Evolutionary conservation across 164 flowering plant genomes (phyloP).

Genomic region (Santalum album): DNA sequence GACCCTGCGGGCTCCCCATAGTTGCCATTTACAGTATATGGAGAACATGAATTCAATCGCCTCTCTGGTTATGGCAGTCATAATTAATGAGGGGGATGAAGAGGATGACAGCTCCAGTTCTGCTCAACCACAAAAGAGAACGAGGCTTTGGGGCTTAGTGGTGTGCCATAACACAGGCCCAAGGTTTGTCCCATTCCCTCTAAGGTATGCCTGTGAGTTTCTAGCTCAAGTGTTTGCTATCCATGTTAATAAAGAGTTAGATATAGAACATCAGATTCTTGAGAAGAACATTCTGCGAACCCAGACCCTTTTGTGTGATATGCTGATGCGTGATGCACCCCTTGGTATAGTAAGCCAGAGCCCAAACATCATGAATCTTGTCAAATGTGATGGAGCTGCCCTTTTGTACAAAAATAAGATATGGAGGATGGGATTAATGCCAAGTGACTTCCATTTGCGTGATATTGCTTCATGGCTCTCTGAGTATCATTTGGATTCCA

Average conservation of each 20-base stretch:
- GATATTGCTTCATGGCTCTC: conserved; percentile 65
- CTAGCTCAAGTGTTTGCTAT: conserved; percentile 92
- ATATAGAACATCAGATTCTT: conserved; percentile 65
- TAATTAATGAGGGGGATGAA: conserved; percentile 68
- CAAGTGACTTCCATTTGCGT: conserved; percentile 52
- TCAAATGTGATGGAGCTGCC: conserved; percentile 92
- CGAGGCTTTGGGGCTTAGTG: conserved; percentile 94
- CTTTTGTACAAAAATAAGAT: conserved; percentile 59
- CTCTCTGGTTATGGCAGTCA: conserved; percentile 88
- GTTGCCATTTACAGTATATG: conserved; percentile 88
- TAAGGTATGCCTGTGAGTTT: conserved; percentile 93
- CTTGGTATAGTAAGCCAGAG: conserved; percentile 77
- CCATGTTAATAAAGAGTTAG: conserved; percentile 82
- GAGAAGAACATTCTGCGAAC: conserved; percentile 88
- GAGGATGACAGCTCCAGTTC: conserved; percentile 31
- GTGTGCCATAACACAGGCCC: conserved; percentile 89
- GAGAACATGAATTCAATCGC: conserved; percentile 85
- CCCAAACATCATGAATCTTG: conserved; percentile 89
- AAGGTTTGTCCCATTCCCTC: conserved; percentile 94
- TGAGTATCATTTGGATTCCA: conserved; percentile 75
- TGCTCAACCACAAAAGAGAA: conserved; percentile 46
- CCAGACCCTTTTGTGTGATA: conserved; percentile 88
- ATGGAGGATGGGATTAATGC: conserved; percentile 60
- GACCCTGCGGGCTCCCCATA: conserved; percentile 79
- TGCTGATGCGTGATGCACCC: conserved; percentile 90